Conservation (phyloP, 2,329 filamentous ascomycete species). For the Xylaria sp. region DNA sequence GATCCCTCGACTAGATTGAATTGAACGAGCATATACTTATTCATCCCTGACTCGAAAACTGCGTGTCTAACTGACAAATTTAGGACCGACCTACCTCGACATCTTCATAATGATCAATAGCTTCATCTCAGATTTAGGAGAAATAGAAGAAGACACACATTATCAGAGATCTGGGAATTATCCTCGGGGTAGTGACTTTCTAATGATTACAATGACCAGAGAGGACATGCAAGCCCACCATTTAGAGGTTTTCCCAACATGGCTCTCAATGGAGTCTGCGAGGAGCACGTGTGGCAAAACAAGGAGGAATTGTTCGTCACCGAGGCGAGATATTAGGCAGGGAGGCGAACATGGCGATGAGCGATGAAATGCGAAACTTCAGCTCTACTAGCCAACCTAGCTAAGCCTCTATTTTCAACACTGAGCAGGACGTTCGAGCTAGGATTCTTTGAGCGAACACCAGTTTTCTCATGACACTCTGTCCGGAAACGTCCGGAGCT, state of each 20-base stretch:
- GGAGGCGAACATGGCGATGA: too few species aligned
- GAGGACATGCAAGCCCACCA: too few species aligned
- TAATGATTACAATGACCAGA: neutral
- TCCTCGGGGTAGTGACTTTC: neutral
- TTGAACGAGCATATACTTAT: neutral
- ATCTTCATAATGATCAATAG: neutral
- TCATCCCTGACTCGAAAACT: neutral
- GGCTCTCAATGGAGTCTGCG: neutral
- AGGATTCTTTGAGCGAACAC: neutral
- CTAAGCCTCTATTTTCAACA: neutral
- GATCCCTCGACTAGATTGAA: neutral
- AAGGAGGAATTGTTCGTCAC: too few species aligned
- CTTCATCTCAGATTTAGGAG: neutral
- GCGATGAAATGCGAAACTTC: too few species aligned
- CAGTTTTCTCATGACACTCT: too few species aligned
- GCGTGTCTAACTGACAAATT: neutral
- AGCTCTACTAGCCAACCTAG: too few species aligned
- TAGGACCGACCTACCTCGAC: neutral
- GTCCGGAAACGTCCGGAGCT: too few species aligned
- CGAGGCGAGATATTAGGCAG: too few species aligned
- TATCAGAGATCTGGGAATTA: neutral
- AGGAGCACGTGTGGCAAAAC: neutral
- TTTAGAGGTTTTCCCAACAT: neutral
- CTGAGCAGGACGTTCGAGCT: neutral
- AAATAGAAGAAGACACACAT: neutral